Base-by-base conservation (phyloP, 306 rosid genomes). In the Rubus idaeus region DNA sequence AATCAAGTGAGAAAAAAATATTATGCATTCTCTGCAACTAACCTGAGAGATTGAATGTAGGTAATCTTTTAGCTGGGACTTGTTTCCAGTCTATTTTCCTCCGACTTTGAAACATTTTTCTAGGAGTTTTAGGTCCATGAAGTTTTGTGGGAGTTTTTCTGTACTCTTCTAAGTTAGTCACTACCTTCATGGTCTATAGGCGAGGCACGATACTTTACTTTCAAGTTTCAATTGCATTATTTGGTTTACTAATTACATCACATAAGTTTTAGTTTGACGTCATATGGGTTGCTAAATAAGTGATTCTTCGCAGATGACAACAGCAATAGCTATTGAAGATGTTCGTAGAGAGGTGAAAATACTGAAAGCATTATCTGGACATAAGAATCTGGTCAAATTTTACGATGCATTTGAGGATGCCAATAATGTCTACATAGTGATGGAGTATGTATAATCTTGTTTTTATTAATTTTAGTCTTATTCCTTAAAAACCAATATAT, bases 301-400 rank as follows among this genome's bases (percentile, higher is more conserved):
- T 86, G 77, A 73, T 85, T 35, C 61, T 63, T 83, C 63, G 80
- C 97, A 95, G 98, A 92, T 95, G 97, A 89, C 95, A 52, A 88
- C 97, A 0, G 95, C 97, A 21, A 91, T 95, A 85, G 93, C 96
- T 42, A 88, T 95, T 72, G 98, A 95, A 86, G 98, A 95, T 87
- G 96, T 90, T 61, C 88, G 97, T 35, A 89, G 97, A 87, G 98
- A 95, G 87, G 97, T 92, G 86, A 92, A 90, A 81, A 92, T 95
- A 87, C 86, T 95, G 91, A 95, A 90, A 81, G 93, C 89, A 73
- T 87, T 95, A 84, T 88, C 97, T 65, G 97, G 97, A 71, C 98
- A 95, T 79, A 83, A 40, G 77, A 92, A 95, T 86, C 79, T 95
- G 87, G 91, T 95, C 83, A 89, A 90, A 68, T 95, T 92, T 86